Evolutionary conservation across 805 yeast species (phyloP), one percentile per base, ranked within the genome.

Genomic region (Kodamaea kakaduensis): DNA sequence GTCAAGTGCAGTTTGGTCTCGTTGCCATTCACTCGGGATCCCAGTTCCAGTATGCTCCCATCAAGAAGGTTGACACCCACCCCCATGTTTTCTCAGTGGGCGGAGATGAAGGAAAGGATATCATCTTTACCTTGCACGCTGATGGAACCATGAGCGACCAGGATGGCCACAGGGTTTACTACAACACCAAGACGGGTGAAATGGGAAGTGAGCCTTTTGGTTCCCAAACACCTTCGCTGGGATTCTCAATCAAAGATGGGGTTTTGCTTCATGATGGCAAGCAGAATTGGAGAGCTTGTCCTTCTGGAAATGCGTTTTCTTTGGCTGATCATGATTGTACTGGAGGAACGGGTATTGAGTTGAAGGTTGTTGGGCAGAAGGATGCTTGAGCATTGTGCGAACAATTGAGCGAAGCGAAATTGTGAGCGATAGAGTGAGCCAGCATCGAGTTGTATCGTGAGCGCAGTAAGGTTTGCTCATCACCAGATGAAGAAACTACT

Each of bases 221-320:
- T 25, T 41, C 54, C 17, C 46, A 51, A 40, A 51, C 48, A 5
- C 59, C 66, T 29, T 51, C 67, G 16, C 38, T 57, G n/a, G 64
- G 69, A 3, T 72, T 65, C 47, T 44, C 67, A 15, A 56, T 72
- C 44, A 13, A 46, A 4, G 48, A 55, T 23, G 69, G 65, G 21
- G 42, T 55, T 47, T 56, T 71, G 48, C 43, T 45, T 2, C 63
- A 52, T 48, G 38, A 55, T 17, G 61, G 59, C 28, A 42, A 51
- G 17, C 38, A 50, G 10, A 58, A 46, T 17, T 71, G 67, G 55
- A 48, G 52, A 18, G 69, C 69, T 19, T 58, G 64, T 37, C 61
- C 64, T 18, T 42, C 54, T 20, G 54, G 51, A 14, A 46, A 50
- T 44, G 37, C 31, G 8, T 49, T 21, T 39, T 47, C 49, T 1